Evolutionary conservation across 768 basidiomycete species (phyloP).

Genomic region (Nidularia pulvinata): DNA sequence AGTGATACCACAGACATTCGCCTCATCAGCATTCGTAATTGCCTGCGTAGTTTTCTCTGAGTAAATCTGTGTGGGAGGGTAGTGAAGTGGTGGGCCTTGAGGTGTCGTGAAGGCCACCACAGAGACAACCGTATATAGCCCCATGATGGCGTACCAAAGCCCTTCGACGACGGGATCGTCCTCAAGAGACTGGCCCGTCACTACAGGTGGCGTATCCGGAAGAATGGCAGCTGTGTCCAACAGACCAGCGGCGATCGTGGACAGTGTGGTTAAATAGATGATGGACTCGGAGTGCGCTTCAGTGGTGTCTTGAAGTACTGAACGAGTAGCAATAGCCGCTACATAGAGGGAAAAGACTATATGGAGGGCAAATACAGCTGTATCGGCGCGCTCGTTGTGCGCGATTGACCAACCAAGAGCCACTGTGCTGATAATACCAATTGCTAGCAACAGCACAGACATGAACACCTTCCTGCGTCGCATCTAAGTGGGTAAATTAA

Average conservation of each 20-base stretch:
- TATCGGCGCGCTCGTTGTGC: conserved; percentile 10
- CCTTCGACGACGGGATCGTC: conserved; percentile 15
- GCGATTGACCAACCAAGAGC: conserved; percentile 55
- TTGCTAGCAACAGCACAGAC: conserved; percentile 38
- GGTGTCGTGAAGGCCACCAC: conserved; percentile 50
- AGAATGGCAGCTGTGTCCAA: conserved; percentile 53
- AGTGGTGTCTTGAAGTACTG: conserved; percentile 43
- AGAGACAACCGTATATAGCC: conserved; percentile 46
- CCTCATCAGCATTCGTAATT: conserved; percentile 59
- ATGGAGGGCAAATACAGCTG: conserved; percentile 42
- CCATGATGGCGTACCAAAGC: conserved; percentile 55
- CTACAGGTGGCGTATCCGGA: conserved; percentile 31
- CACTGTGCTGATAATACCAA: conserved; percentile 50
- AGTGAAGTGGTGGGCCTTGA: conserved; percentile 74
- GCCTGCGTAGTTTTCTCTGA: conserved; percentile 63
- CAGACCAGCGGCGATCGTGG: conserved; percentile 42
- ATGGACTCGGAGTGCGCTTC: conserved; percentile 47
- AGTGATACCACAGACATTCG: conserved; percentile 74
- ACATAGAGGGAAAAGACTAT: conserved; percentile 60
- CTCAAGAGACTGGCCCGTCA: conserved; percentile 12
- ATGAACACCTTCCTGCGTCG: conserved; percentile 56
- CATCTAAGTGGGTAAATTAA: conserved; percentile 36
- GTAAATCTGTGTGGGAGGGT: conserved; percentile 73
- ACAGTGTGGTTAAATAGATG: conserved; percentile 61
- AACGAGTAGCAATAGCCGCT: conserved; percentile 46